Base-by-base conservation (phyloP, 805 yeast genomes). In the Lipomyces japonicus region DNA sequence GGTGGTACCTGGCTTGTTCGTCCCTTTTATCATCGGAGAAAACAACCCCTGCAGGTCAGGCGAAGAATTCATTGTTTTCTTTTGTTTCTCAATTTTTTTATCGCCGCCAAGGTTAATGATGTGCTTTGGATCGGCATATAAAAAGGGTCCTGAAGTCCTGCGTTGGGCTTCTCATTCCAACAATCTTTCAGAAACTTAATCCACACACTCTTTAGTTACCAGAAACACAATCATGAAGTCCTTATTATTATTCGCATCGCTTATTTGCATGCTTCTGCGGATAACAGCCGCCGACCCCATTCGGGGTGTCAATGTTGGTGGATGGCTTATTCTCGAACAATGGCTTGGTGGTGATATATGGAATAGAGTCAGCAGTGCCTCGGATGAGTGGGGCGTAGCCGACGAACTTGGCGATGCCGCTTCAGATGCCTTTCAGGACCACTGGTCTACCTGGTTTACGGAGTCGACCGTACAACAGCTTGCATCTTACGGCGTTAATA, bases 301-400 rank as follows among this genome's bases (percentile, higher is more conserved):
- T 42, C 59, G 60, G 42, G 61, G 61, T 19, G 88, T 88, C 42
- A 84, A 84, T 63, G 70, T 88, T 32, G 96, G 96, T 54, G 95
- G 95, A 37, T 89, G 96, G 96, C 76, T 88, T 45, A 86, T 88
- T 1, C 69, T 88, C 37, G 96, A 88, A 68, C 25, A 57, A 23
- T 57, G 61, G 61, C 53, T 57, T 32, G 53, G 53, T 19, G 88
- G 95, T 2, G 87, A 46, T 67, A 86, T 88, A 62, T 57, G 61
- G 54, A 18, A 37, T 21, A 25, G 83, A 86, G 1, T 95, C 95
- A 9, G 79, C 87, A 35, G 74, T 28, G 95, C 96, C 1, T 81
- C 82, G 19, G 97, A 89, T 68, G 97, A 89, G 70, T 87, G 79
- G 67, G 86, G 82, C 62, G 80, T 74, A 63, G 71, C 83, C 39